A percentile compares a stretch with the other conserved stretches of the same genome.
Evolutionary conservation across 108 stramenopile species (phyloP).

Genomic region (Discostella stelligeroides): DNA sequence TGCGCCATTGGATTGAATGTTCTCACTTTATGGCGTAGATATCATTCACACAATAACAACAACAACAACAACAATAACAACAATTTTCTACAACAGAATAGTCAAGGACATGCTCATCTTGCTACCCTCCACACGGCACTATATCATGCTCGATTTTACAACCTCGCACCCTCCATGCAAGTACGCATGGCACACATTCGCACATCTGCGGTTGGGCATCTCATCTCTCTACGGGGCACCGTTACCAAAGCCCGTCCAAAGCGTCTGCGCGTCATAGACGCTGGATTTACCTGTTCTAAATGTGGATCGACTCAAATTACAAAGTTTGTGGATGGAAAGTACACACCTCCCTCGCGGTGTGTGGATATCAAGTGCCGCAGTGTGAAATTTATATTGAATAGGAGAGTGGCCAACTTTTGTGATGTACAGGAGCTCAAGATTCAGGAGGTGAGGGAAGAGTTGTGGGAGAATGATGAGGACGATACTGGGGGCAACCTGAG

Average conservation of each 20-base stretch:
- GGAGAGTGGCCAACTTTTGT: conserved; percentile 83
- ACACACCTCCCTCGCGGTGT: conserved; percentile 79
- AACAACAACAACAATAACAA: neutral
- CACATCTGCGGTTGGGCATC: conserved; percentile 34
- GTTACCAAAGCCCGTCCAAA: conserved; percentile 93
- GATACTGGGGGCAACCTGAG: neutral
- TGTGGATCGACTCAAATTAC: conserved; percentile 69
- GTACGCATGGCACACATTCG: conserved; percentile 44
- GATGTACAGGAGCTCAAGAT: conserved; percentile 92
- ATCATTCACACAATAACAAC: conserved; percentile 10
- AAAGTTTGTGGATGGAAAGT: conserved; percentile 70
- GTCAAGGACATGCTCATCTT: conserved; percentile 27
- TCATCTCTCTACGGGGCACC: conserved; percentile 89
- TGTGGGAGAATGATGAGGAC: conserved; percentile 23
- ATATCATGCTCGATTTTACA: conserved; percentile 45
- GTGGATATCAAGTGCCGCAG: conserved; percentile 58
- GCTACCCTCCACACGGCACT: conserved; percentile 29
- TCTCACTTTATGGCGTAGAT: conserved; percentile 38
- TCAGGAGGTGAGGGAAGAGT: conserved; percentile 92
- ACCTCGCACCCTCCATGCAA: conserved; percentile 29
- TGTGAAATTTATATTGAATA: conserved; percentile 67
- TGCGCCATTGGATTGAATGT: conserved; percentile 49
- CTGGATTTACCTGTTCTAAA: conserved; percentile 88
- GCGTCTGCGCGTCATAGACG: conserved; percentile 79
- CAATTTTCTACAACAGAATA: conserved; percentile 16